Base-by-base conservation (phyloP, 345 rosid species). In the Firmiana major region DNA sequence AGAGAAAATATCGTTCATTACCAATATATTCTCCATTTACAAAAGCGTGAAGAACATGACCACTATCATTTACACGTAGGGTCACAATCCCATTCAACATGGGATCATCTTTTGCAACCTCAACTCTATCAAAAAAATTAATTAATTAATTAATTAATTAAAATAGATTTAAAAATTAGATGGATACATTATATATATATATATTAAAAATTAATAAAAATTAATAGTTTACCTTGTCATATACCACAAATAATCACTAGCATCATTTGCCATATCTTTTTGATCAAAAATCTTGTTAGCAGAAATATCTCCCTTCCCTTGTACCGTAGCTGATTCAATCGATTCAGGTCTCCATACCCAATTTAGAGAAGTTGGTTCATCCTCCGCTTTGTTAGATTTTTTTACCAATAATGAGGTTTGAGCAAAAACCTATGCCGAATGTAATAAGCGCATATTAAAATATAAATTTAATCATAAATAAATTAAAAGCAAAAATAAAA, bases 271-370 rank as follows among this genome's bases (percentile, higher is more conserved):
- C 4, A 80, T 80, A 0, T 64, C 75, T 73, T 93, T 93, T 71
- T 91, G 94, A 75, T 93, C 98, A 11, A 89, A 16, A 28, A 90
- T 74, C 40, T 73, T 64, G 48, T 78, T 74, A 0, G 79, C 53
- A 3, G 84, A 46, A 53, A 81, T 73, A 11, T 77, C 59, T 43
- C 91, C 88, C 9, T 77, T 85, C 42, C 91, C 83, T 79, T 55
- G 64, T 15, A 79, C 46, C 15, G 83, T 72, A 7, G 83, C 19
- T 36, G 79, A 68, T 1, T 76, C 80, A 16, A 79, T 67, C 0
- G 16, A 36, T 77, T 93, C 93, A 0, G 93, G 91, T 69, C 86
- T 89, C 97, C 95, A 92, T 1, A 51, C 59, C 97, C 94, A 90
- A 57, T 79, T 71, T 2, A 89, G 79, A 38, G 82, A 77, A 62